Conservation (phyloP, 2,329 filamentous ascomycete species). For the Emericellopsis cladophorae region DNA sequence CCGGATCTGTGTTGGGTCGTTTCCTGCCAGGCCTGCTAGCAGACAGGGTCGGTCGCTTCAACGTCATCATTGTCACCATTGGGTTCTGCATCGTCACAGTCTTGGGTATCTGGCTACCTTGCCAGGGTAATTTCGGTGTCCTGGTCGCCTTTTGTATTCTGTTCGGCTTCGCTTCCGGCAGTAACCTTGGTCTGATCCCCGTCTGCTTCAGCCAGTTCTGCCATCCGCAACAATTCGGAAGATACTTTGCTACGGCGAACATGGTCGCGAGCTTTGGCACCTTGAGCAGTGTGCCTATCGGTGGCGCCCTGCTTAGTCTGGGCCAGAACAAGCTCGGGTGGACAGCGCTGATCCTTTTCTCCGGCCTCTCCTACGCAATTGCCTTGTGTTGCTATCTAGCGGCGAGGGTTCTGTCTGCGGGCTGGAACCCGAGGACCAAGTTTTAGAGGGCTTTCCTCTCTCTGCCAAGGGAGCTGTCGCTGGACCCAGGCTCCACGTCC, state of each 20-base stretch:
- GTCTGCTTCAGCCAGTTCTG: constrained; percentile 63
- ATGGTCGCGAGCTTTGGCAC: constrained; percentile 50
- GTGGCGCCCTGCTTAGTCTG: constrained; percentile 15
- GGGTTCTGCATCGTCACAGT: constrained; percentile 43
- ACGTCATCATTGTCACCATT: constrained; percentile 45
- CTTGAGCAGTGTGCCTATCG: constrained; percentile 43
- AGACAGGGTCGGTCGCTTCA: constrained; percentile 57
- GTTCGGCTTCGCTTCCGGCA: constrained; percentile 60
- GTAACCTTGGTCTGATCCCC: constrained; percentile 56
- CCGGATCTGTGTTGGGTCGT: constrained; percentile 53
- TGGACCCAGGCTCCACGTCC: background rate
- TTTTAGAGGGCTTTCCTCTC: constrained; percentile 2
- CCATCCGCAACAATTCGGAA: constrained; percentile 53
- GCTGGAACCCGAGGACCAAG: constrained; percentile 13
- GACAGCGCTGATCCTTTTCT: constrained; percentile 24
- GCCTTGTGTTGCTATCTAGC: constrained; percentile 17
- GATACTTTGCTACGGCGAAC: constrained; percentile 59
- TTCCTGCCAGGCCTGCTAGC: constrained; percentile 50
- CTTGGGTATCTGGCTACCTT: constrained; percentile 22
- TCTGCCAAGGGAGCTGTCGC: background rate
- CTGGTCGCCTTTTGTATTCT: constrained; percentile 40
- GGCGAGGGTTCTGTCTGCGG: constrained; percentile 21
- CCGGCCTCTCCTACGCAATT: constrained; percentile 19
- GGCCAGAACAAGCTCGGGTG: constrained; percentile 16
- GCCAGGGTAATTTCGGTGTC: constrained; percentile 13